phyloP scores from a whole-genome alignment of 2,329 filamentous ascomycete species.

The Paecilomyces dactylethromorphus region DNA sequence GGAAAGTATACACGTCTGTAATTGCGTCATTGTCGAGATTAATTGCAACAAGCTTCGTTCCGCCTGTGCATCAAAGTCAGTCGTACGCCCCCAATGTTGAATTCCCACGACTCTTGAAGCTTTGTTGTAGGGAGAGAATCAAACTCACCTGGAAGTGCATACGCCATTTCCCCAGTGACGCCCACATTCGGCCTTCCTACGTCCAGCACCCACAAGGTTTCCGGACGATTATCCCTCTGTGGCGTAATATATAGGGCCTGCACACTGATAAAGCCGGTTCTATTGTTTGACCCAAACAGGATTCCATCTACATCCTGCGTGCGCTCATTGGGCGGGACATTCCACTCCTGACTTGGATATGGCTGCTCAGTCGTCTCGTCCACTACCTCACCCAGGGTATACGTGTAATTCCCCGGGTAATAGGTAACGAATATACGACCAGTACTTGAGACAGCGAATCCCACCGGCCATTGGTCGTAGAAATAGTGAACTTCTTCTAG shows the following conservation, averaged over 20 bases:
- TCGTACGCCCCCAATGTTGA: neutral
- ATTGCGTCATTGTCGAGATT: constrained; percentile 34
- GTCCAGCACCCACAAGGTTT: constrained; percentile 42
- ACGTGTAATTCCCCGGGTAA: constrained; percentile 40
- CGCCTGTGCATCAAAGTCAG: constrained; percentile 17
- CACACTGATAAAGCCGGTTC: constrained; percentile 35
- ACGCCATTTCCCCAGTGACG: constrained; percentile 29
- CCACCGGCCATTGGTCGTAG: constrained; percentile 43
- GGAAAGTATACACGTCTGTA: constrained; percentile 37
- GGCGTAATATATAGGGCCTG: constrained; percentile 42
- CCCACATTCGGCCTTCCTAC: constrained; percentile 38
- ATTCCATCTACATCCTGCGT: constrained; percentile 37
- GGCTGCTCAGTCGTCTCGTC: constrained; percentile 43
- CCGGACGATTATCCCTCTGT: constrained; percentile 23
- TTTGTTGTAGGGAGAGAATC: neutral
- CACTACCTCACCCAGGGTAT: constrained; percentile 42
- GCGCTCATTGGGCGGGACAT: constrained; percentile 25
- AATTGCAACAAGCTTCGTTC: constrained; percentile 40
- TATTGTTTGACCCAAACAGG: constrained; percentile 39
- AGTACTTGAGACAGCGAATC: constrained; percentile 36
- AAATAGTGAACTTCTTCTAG: constrained; percentile 46
- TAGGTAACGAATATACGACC: constrained; percentile 42
- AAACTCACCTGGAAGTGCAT: constrained; percentile 28
- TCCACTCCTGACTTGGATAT: constrained; percentile 37
- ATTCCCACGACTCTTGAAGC: neutral